Evolutionary conservation across 78 protist genomes (phyloP).

Genomic region (Emiliania huxleyi): DNA sequence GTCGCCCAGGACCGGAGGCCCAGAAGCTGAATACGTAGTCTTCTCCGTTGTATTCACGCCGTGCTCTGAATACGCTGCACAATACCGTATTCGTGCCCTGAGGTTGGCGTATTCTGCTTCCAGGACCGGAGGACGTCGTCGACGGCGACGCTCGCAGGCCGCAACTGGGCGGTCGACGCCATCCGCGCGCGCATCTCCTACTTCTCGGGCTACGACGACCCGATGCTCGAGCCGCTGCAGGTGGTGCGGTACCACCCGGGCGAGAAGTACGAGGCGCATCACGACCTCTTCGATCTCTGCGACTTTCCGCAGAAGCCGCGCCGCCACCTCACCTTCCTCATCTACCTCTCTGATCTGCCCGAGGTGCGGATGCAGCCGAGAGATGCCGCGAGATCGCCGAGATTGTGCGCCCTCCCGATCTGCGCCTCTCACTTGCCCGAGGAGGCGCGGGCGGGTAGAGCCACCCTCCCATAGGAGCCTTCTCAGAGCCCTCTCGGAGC

Average conservation of each 20-base stretch:
- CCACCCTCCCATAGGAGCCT: too few relatives aligned
- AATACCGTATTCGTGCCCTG: too few relatives aligned
- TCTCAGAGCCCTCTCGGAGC: too few relatives aligned
- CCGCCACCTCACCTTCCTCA: conserved; percentile 21
- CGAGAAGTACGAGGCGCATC: conserved; percentile 2
- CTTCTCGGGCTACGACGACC: conserved; percentile 11
- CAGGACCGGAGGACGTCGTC: conserved; percentile 1
- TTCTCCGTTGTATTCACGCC: too few relatives aligned
- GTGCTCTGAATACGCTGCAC: too few relatives aligned
- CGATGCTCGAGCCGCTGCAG: neutral
- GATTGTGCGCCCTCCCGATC: too few relatives aligned
- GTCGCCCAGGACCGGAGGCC: neutral
- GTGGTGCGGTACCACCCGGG: conserved; percentile 17
- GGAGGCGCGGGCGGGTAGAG: too few relatives aligned
- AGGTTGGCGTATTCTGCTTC: too few relatives aligned
- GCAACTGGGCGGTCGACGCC: neutral
- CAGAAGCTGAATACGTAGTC: too few relatives aligned
- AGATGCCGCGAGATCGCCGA: too few relatives aligned
- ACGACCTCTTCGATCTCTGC: neutral
- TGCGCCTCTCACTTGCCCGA: too few relatives aligned
- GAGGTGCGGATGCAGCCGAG: too few relatives aligned
- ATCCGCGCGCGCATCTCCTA: conserved; percentile 1
- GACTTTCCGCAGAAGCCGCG: conserved; percentile 25
- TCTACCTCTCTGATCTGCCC: neutral
- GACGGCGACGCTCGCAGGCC: neutral